phyloP scores from a whole-genome alignment of 306 rosid genomes.

The Vicia sativa region DNA sequence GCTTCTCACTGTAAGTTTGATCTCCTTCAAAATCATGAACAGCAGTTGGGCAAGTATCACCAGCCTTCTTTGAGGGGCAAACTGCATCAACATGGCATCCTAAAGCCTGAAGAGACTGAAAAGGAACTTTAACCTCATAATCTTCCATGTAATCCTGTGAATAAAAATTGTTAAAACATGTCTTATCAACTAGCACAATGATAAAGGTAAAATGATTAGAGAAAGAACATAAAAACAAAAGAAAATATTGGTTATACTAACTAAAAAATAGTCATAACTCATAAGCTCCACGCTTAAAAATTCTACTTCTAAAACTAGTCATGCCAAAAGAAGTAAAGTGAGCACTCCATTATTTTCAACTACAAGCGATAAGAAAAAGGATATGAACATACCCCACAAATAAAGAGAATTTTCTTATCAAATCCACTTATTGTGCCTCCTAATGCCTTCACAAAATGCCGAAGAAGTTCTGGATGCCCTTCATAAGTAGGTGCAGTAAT shows the following conservation, averaged over 20 bases:
- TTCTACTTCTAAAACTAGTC: no score
- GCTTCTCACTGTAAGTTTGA: slow-evolving; percentile 82
- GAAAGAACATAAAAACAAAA: background rate
- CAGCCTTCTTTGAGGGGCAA: slow-evolving; percentile 79
- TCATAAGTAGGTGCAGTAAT: slow-evolving; percentile 59
- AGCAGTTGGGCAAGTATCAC: slow-evolving; percentile 77
- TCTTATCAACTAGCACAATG: slow-evolving; percentile 9
- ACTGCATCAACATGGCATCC: slow-evolving; percentile 86
- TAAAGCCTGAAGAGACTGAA: slow-evolving; percentile 84
- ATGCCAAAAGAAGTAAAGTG: no score
- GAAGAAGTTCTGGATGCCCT: slow-evolving; percentile 65
- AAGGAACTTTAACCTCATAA: slow-evolving; percentile 78
- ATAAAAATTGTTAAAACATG: slow-evolving; percentile 13
- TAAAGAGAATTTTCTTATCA: slow-evolving; percentile 66
- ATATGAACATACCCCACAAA: slow-evolving; percentile 77
- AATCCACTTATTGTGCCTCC: slow-evolving; percentile 77
- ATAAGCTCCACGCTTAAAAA: no score
- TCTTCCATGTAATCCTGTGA: slow-evolving; percentile 90
- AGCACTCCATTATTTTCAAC: no score
- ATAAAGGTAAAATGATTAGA: slow-evolving; percentile 13
- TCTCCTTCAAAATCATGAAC: slow-evolving; percentile 95
- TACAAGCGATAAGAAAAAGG: background rate
- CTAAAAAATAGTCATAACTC: no score
- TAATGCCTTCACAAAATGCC: slow-evolving; percentile 67
- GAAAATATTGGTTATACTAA: no score